Conservation (phyloP, 805 yeast genomes). For the Starmerella vitae region DNA sequence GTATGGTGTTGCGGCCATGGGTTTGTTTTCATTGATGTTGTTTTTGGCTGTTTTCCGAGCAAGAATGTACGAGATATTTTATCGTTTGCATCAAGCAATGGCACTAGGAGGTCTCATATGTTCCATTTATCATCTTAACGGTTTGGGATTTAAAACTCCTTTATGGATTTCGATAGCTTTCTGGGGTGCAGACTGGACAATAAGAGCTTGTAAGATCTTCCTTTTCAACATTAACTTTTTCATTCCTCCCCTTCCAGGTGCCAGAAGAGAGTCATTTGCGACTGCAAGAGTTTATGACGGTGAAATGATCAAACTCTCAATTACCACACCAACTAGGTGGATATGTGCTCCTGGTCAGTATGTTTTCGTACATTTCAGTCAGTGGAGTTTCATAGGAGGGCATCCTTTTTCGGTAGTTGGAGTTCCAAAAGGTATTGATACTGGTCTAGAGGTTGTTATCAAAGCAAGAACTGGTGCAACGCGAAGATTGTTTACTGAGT, state of each 20-base stretch:
- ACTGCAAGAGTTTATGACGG: slow-evolving; percentile 30
- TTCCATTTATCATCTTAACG: slow-evolving; percentile 42
- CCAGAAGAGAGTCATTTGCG: slow-evolving; percentile 26
- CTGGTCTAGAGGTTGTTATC: slow-evolving; percentile 36
- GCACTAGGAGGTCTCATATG: slow-evolving; percentile 41
- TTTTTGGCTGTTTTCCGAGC: slow-evolving; percentile 41
- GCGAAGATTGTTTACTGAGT: slow-evolving; percentile 27
- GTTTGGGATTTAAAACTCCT: slow-evolving; percentile 42
- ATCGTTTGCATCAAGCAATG: slow-evolving; percentile 40
- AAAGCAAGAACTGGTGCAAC: slow-evolving; percentile 46
- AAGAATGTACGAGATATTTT: slow-evolving; percentile 41
- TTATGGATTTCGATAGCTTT: slow-evolving; percentile 42
- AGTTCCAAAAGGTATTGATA: slow-evolving; percentile 27
- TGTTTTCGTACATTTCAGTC: slow-evolving; percentile 40
- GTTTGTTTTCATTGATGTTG: slow-evolving; percentile 30
- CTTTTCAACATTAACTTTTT: slow-evolving; percentile 25
- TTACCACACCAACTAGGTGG: slow-evolving; percentile 44
- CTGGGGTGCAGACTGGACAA: slow-evolving; percentile 53
- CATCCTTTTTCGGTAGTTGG: slow-evolving; percentile 53
- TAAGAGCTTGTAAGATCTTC: slow-evolving; percentile 41
- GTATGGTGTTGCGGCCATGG: slow-evolving; percentile 28
- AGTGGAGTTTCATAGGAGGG: slow-evolving; percentile 45
- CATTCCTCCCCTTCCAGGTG: slow-evolving; percentile 30
- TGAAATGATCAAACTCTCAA: slow-evolving; percentile 37
- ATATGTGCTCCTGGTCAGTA: slow-evolving; percentile 47